Conservation (phyloP, 192 early-diverging fungal species). For the Dimargaris xerosporica region DNA sequence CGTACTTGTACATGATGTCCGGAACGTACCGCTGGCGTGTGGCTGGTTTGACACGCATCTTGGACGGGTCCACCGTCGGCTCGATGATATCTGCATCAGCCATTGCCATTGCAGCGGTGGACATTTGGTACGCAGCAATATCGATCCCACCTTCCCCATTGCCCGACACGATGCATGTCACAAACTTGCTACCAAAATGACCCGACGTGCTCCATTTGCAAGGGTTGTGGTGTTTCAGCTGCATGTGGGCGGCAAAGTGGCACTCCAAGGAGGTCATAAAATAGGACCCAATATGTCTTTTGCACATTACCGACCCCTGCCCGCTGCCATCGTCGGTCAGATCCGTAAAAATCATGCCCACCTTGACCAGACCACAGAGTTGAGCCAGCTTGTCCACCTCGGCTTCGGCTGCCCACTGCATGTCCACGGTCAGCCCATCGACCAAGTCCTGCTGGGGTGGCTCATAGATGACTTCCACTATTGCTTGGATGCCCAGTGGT, state of each 20-base stretch:
- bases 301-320: conserved; percentile 65
- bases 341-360: conserved; percentile 94
- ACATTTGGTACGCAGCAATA: conserved; percentile 79
- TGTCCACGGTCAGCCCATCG: conserved; percentile 48
- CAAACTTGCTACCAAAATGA: conserved; percentile 82
- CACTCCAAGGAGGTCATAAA: conserved; percentile 86
- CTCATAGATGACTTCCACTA: conserved; percentile 89
- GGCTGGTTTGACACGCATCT: conserved; percentile 69
- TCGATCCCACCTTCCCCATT: conserved; percentile 77
- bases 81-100: conserved; percentile 80
- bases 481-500: conserved; percentile 89
- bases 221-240: conserved; percentile 50
- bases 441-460: conserved; percentile 68
- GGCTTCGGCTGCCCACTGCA: conserved; percentile 42
- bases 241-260: conserved; percentile 71
- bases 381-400: conserved; percentile 38
- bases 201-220: conserved; percentile 61
- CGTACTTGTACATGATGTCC: conserved; percentile 92
- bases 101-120: conserved; percentile 81
- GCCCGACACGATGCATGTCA: conserved; percentile 87
- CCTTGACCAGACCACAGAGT: conserved; percentile 45
- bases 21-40: conserved; percentile 77
- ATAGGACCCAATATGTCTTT: conserved; percentile 83
- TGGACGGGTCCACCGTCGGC: conserved; percentile 67
- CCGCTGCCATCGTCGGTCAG: conserved; percentile 65